Base-by-base conservation (phyloP, 106 monocot genomes). In the Acorus gramineus region DNA sequence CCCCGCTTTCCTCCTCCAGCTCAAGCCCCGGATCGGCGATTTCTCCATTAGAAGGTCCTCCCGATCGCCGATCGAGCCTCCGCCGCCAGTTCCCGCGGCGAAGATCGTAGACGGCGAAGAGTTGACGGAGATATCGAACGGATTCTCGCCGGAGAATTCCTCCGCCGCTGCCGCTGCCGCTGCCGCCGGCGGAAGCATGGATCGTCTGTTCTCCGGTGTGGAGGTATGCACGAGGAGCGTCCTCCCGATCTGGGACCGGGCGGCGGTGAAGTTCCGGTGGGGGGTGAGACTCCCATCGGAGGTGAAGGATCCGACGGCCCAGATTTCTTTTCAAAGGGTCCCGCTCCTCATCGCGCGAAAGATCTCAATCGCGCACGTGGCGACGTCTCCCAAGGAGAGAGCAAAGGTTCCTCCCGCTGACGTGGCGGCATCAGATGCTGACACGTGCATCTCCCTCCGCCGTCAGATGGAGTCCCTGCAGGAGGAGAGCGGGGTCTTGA, bases 241-340 rank as follows among this genome's bases (percentile, higher is more conserved):
- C 47, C 74, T 91, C 42, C 90, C 87, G 52, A 46, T 88, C 14
- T 52, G 79, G 49, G 72, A 56, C 14, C 56, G 56, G 11, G 68
- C 85, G 2, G 82, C 69, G n/a, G 69, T 96, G 43, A 85, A 71
- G 62, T 83, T 98, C 69, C 73, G 75, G 62, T 98, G 96, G 96
- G 85, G 91, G 6, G 51, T 91, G 45, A 69, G 78, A 7, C 51
- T 88, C 10, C 87, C 91, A 14, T 42, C 74, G 9, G 86, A 81
- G 62, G 14, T 81, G 12, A 54, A n/a, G 56, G n/a, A 44, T 47
- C 66, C 9, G 60, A 7, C 10, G 46, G 65, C 63, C 9, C 61
- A 69, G 56, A 50, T 81, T 54, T 76, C 82, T 7, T 8, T 80
- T 6, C 47, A 46, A 43, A 78, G 72, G 72, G 61, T 91, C 43